Evolutionary conservation across 257 asterid species (phyloP).

Genomic region (Penstemon davidsonii): DNA sequence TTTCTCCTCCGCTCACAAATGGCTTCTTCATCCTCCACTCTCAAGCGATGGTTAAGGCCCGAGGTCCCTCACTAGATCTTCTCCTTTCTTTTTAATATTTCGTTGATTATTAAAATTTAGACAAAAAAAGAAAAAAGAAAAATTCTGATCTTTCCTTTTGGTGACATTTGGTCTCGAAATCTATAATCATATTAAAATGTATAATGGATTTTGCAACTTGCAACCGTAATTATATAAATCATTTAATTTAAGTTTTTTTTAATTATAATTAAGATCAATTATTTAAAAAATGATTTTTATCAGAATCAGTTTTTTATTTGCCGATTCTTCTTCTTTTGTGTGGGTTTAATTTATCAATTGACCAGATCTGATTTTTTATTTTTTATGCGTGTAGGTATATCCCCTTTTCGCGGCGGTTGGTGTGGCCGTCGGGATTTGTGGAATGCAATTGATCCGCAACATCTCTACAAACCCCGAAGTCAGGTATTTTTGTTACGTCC

Average conservation of each 20-base stretch:
- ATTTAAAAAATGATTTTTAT: too few species aligned
- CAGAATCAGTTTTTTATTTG: too few species aligned
- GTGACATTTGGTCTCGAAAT: too few species aligned
- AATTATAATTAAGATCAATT: too few species aligned
- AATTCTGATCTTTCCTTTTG: too few species aligned
- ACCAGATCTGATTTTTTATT: slow-evolving; percentile 37
- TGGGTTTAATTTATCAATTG: not conserved
- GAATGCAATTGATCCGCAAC: slow-evolving; percentile 85
- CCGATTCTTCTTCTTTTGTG: not conserved
- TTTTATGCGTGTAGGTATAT: slow-evolving; percentile 50
- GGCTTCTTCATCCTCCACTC: slow-evolving; percentile 45
- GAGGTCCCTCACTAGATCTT: slow-evolving; percentile 56
- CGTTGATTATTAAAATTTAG: not conserved
- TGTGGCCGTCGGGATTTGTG: slow-evolving; percentile 86
- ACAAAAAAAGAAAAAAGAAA: too few species aligned
- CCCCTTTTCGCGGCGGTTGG: slow-evolving; percentile 90
- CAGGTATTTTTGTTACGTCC: slow-evolving; percentile 46
- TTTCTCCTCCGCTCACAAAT: too few species aligned
- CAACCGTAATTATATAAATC: too few species aligned
- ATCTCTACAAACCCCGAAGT: slow-evolving; percentile 82
- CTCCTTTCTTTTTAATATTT: not conserved
- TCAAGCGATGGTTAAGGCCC: slow-evolving; percentile 87
- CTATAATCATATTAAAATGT: too few species aligned
- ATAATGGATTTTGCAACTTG: too few species aligned
- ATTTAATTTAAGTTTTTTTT: too few species aligned